These are phyloP conservation scores for Botryotinia calthae DNA, from an alignment of 2,329 filamentous ascomycete genomes.

Conservation along the genomic window DNA sequence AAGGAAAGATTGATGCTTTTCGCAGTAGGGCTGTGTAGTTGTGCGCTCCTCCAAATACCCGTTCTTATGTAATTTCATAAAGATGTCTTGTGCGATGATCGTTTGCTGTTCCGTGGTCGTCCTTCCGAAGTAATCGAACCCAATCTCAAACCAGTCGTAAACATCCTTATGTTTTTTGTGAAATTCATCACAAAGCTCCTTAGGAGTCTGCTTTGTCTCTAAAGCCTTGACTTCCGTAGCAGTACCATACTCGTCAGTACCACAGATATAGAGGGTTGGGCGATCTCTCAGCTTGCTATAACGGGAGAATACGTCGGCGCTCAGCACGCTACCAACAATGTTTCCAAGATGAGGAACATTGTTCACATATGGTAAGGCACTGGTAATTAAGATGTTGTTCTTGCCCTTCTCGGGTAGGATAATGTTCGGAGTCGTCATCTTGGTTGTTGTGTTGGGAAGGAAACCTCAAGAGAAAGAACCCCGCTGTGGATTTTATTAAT, in stretches of 20 bases:
- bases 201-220: conserved; percentile 78
- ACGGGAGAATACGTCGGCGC: conserved; percentile 80
- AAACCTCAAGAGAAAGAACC: conserved; percentile 6
- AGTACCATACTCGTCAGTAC: conserved; percentile 92
- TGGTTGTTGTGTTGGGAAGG: conserved; percentile 14
- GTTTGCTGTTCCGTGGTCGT: conserved; percentile 89
- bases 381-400: conserved; percentile 86
- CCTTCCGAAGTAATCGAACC: conserved; percentile 91
- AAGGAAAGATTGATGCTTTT: conserved; percentile 71
- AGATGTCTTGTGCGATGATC: conserved; percentile 89
- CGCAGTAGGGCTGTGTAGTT: conserved; percentile 88
- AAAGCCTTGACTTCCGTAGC: conserved; percentile 95
- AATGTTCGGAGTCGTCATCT: conserved; percentile 35
- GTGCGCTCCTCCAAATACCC: conserved; percentile 83
- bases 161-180: conserved; percentile 85
- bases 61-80: conserved; percentile 81
- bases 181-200: conserved; percentile 88
- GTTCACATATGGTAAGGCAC: conserved; percentile 83
- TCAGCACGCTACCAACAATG: conserved; percentile 82
- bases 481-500: conserved; percentile 17
- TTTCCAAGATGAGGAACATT: conserved; percentile 84
- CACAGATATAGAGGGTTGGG: conserved; percentile 82
- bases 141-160: conserved; percentile 95
- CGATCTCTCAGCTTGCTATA: conserved; percentile 78
- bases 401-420: conserved; percentile 69